Evolutionary conservation across 805 yeast species (phyloP).

Genomic region (Pichia cephalocereana): DNA sequence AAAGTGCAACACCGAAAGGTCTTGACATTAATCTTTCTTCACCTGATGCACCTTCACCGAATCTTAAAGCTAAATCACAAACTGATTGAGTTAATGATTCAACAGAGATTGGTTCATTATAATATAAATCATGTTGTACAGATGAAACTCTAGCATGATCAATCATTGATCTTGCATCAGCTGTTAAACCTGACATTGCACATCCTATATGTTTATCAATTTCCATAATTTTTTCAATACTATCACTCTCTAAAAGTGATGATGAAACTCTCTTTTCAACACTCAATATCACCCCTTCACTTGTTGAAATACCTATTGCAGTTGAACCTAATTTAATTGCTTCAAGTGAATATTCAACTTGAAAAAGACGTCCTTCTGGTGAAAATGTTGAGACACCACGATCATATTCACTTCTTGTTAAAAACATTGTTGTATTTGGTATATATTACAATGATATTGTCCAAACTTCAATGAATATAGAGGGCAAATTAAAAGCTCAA

Average conservation of each 20-base stretch:
- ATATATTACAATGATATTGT: too few relatives aligned
- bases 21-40: conserved; percentile 94
- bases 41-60: conserved; percentile 96
- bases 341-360: conserved; percentile 94
- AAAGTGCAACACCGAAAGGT: conserved; percentile 96
- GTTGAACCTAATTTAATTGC: conserved; percentile 97
- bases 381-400: conserved; percentile 98
- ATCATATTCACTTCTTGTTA: conserved; percentile 99
- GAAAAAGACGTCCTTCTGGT: conserved; percentile 97
- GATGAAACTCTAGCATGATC: conserved; percentile 93
- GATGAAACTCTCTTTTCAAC: conserved; percentile 97
- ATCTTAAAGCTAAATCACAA: conserved; percentile 91
- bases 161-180: conserved; percentile 97
- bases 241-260: conserved; percentile 77
- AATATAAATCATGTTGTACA: conserved; percentile 80
- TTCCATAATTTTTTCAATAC: conserved; percentile 94
- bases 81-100: conserved; percentile 94
- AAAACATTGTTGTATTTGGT: conserved; percentile 51
- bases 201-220: conserved; percentile 92
- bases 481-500: background rate
- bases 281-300: conserved; percentile 92
- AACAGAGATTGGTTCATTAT: conserved; percentile 85
- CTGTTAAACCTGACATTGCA: conserved; percentile 98
- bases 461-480: background rate
- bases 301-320: conserved; percentile 92